Percentiles rank a stretch among this genome's conserved stretches.
Evolutionary conservation across 1,284 basidiomycete species (phyloP).

Genomic region (Cryptococcus maquisensis): DNA sequence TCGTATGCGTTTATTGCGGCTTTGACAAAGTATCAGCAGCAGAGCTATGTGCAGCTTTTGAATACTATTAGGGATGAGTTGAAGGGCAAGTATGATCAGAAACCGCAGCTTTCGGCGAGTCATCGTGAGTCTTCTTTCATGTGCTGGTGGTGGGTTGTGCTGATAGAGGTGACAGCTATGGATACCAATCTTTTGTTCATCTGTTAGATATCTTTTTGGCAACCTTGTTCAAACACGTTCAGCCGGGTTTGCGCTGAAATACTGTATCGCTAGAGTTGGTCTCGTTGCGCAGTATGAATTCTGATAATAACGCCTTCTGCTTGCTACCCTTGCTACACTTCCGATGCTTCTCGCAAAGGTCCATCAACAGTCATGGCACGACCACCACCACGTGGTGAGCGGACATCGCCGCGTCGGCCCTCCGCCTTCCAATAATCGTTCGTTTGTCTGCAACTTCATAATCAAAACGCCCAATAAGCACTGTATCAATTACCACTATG

Average conservation of each 20-base stretch:
- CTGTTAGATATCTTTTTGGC: slow-evolving; percentile 9
- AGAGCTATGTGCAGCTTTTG: slow-evolving; percentile 76
- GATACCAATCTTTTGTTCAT: slow-evolving; percentile 35
- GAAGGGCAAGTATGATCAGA: slow-evolving; percentile 70
- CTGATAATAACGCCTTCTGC: too few species aligned
- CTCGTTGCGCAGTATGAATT: too few species aligned
- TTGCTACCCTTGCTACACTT: too few species aligned
- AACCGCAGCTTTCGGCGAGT: slow-evolving; percentile 61
- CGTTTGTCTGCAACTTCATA: background rate
- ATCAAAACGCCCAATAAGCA: too few species aligned
- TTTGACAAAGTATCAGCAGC: slow-evolving; percentile 61
- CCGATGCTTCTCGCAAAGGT: too few species aligned
- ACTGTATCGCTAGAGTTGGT: too few species aligned
- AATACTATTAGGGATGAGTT: slow-evolving; percentile 59
- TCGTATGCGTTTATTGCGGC: slow-evolving; percentile 61
- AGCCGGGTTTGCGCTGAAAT: too few species aligned
- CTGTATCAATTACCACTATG: background rate
- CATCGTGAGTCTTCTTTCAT: slow-evolving; percentile 32
- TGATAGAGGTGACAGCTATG: slow-evolving; percentile 22
- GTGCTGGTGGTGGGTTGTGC: slow-evolving; percentile 2
- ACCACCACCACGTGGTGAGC: too few species aligned
- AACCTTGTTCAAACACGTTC: too few species aligned
- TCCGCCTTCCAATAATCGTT: background rate
- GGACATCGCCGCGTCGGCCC: too few species aligned
- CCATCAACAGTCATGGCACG: too few species aligned